phyloP scores from a whole-genome alignment of 164 flowering plant genomes.

The Brasenia schreberi region DNA sequence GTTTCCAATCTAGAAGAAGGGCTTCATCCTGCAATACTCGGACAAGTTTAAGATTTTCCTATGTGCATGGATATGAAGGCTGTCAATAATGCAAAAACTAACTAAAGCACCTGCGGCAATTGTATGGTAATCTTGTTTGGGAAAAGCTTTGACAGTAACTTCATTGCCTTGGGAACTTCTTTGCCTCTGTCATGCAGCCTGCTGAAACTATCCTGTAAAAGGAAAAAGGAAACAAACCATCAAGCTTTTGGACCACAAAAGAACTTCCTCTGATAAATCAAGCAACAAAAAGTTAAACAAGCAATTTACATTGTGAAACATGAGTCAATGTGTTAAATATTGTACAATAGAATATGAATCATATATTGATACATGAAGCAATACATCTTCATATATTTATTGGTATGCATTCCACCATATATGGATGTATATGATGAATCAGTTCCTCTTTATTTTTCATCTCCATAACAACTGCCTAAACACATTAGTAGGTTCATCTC shows the following conservation, averaged over 20 bases:
- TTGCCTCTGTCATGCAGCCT: constrained; percentile 75
- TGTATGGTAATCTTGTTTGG: constrained; percentile 83
- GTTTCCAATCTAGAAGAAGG: constrained; percentile 70
- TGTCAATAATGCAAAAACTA: not conserved
- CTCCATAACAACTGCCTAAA: no score
- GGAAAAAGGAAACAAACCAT: not conserved
- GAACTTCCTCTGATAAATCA: not conserved
- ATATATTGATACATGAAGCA: no score
- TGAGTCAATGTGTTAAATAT: no score
- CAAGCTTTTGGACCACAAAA: not conserved
- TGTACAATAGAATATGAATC: no score
- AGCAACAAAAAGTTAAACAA: no score
- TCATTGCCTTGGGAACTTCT: constrained; percentile 64
- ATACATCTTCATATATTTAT: no score
- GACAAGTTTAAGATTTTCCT: not conserved
- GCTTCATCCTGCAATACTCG: constrained; percentile 49
- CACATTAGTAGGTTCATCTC: no score
- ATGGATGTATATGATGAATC: no score
- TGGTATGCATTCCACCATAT: no score
- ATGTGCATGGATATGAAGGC: not conserved
- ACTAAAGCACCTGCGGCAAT: constrained; percentile 65
- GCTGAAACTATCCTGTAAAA: constrained; percentile 77
- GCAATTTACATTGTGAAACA: no score
- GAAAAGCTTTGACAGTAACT: constrained; percentile 57
- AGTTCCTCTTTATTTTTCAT: no score